These are phyloP conservation scores for Nymphaea thermarum DNA, from an alignment of 164 flowering plant genomes.

Conservation along the genomic window DNA sequence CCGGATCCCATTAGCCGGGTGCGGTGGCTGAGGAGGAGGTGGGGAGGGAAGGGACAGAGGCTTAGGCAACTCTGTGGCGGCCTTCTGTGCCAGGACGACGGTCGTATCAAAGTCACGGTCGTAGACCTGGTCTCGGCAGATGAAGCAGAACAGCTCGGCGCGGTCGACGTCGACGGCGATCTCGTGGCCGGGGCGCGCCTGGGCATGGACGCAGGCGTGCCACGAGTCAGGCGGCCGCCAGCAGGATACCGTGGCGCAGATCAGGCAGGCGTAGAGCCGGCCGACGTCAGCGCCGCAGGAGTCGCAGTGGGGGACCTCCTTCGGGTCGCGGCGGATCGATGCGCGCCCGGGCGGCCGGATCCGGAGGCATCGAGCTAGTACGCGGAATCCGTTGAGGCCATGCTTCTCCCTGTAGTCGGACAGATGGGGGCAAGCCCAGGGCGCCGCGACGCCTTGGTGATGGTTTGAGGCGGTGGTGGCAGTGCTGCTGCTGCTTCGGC, in stretches of 20 bases:
- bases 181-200: constrained; percentile 35
- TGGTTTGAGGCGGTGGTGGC: constrained; percentile 4
- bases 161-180: constrained; percentile 74
- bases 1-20: neutral
- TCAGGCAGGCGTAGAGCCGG: constrained; percentile 57
- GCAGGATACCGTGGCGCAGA: constrained; percentile 60
- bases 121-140: constrained; percentile 68
- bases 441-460: constrained; percentile 5
- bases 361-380: constrained; percentile 48
- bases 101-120: constrained; percentile 68
- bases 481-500: too few relatives aligned
- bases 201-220: constrained; percentile 48
- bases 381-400: constrained; percentile 44
- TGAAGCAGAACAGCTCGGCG: constrained; percentile 80
- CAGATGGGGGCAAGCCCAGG: constrained; percentile 48
- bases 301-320: constrained; percentile 41
- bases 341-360: constrained; percentile 62
- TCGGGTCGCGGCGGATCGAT: constrained; percentile 44
- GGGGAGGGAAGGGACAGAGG: too few relatives aligned
- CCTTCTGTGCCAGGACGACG: constrained; percentile 36
- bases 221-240: constrained; percentile 17
- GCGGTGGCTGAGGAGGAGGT: too few relatives aligned
- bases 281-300: constrained; percentile 21
- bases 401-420: constrained; percentile 37
- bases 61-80: too few relatives aligned